Base-by-base conservation (phyloP, 2,329 filamentous ascomycete species). In the Rhexocercosporidium sp. region DNA sequence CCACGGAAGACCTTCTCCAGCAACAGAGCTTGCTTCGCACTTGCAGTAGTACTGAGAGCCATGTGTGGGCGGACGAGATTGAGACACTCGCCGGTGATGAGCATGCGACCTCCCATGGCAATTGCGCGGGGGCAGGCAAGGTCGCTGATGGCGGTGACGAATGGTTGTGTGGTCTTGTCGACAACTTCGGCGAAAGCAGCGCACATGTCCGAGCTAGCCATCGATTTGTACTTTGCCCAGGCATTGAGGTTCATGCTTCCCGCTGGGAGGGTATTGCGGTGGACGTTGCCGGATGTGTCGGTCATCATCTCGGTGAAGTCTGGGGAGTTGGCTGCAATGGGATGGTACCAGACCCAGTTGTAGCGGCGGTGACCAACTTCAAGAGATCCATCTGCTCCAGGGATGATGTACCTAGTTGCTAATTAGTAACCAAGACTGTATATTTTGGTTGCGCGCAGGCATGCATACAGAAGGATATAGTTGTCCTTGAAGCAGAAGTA, bases 281-380 rank as follows among this genome's bases (percentile, higher is more conserved):
- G 77, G 2, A 57, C 44, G n/a, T 69, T 69, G 0, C 77, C 77
- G 18, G 74, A 65, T 8, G 64, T 63, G 53, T 78, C 77, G 6
- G 77, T 78, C 73, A 79, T 74, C 9, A 79, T 62, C 8, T 75
- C 64, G 4, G 65, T 66, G 66, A 71, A 75, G 46, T 73, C 71
- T 44, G 47, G 31, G 1, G 71, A 72, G 39, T 34, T 22, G 14
- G 37, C 46, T 6, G 59, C n/a, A 22, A 68, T 54, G 63, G 82
- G 81, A 65, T 77, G 77, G 70, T 83, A 83, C 75, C 80, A 84
- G 18, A 83, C 81, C 72, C 79, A 83, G 69, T 82, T 84, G 61
- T 82, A 76, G 16, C 81, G 78, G 0, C 81, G 77, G 22, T 78
- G 66, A 3, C 81, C 81, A 0, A 75, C 77, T 56, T 79, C 75